These are phyloP conservation scores for Thraustotheca clavata DNA, from an alignment of 352 stramenopile genomes.

Conservation along the genomic window DNA sequence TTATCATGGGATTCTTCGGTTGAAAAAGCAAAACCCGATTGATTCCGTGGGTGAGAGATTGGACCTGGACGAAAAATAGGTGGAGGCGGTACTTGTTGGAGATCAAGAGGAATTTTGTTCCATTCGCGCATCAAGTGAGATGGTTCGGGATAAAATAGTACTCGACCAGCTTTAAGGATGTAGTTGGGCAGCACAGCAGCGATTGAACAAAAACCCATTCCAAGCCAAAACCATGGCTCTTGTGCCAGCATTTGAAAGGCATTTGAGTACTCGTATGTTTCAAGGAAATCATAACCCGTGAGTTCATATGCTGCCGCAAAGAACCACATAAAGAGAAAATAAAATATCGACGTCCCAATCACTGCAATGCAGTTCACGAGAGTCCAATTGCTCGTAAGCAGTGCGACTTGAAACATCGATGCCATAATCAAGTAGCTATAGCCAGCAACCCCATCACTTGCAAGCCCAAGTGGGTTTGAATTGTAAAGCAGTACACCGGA, in stretches of 20 bases:
- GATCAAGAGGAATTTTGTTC: conserved; percentile 35
- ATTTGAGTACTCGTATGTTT: conserved; percentile 29
- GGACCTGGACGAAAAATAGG: not conserved
- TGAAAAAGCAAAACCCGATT: conserved; percentile 84
- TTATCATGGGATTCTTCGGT: conserved; percentile 22
- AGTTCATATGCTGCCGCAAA: conserved; percentile 71
- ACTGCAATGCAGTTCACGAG: conserved; percentile 58
- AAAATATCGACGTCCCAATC: conserved; percentile 75
- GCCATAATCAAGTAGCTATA: conserved; percentile 84
- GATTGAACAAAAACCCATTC: conserved; percentile 49
- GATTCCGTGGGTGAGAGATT: conserved; percentile 33
- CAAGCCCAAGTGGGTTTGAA: conserved; percentile 63
- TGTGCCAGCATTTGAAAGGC: conserved; percentile 39
- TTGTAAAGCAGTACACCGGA: conserved; percentile 48
- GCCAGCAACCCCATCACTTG: conserved; percentile 65
- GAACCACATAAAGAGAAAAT: conserved; percentile 79
- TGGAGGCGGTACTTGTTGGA: not conserved
- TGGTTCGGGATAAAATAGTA: conserved; percentile 83
- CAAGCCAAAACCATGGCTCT: conserved; percentile 81
- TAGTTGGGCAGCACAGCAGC: conserved; percentile 73
- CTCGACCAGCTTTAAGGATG: conserved; percentile 72
- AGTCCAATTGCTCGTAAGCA: conserved; percentile 89
- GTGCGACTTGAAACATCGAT: conserved; percentile 71
- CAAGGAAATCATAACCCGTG: conserved; percentile 69
- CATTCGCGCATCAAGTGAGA: conserved; percentile 86